Evolutionary conservation across 2,329 filamentous ascomycete genomes (phyloP).

Genomic region (Leptosphaerulina australis): DNA sequence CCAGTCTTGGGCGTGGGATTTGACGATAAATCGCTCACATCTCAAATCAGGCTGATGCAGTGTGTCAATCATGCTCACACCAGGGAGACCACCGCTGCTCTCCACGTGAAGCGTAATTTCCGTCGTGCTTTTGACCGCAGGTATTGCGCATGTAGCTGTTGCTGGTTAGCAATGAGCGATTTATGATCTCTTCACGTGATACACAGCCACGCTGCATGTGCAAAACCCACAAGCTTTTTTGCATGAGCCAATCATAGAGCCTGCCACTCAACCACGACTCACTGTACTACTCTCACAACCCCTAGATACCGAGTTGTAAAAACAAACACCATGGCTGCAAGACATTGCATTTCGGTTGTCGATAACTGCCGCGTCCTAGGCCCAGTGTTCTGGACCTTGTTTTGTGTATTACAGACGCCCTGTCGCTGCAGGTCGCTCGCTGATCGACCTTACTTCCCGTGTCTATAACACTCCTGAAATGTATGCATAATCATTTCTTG

Average conservation of each 20-base stretch:
- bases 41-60: constrained; percentile 14
- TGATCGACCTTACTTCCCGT: neutral
- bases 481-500: neutral
- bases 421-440: constrained; percentile 1
- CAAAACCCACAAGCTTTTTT: constrained; percentile 11
- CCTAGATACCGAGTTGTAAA: constrained; percentile 15
- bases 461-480: neutral
- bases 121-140: neutral
- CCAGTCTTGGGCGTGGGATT: constrained; percentile 20
- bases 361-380: constrained; percentile 8
- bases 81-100: constrained; percentile 12
- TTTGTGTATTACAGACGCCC: neutral
- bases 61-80: constrained; percentile 18
- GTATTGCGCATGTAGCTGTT: constrained; percentile 25
- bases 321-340: constrained; percentile 4
- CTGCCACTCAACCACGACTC: constrained; percentile 9
- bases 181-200: constrained; percentile 19
- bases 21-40: constrained; percentile 36
- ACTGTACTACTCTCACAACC: constrained; percentile 1
- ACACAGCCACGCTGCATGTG: constrained; percentile 27
- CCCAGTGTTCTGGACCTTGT: constrained; percentile 12
- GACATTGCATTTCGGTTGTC: constrained; percentile 1
- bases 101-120: constrained; percentile 21
- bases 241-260: constrained; percentile 6
- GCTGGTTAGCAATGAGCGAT: constrained; percentile 37